Conservation (phyloP, 2,329 filamentous ascomycete species). For the Diaporthe humulicola region DNA sequence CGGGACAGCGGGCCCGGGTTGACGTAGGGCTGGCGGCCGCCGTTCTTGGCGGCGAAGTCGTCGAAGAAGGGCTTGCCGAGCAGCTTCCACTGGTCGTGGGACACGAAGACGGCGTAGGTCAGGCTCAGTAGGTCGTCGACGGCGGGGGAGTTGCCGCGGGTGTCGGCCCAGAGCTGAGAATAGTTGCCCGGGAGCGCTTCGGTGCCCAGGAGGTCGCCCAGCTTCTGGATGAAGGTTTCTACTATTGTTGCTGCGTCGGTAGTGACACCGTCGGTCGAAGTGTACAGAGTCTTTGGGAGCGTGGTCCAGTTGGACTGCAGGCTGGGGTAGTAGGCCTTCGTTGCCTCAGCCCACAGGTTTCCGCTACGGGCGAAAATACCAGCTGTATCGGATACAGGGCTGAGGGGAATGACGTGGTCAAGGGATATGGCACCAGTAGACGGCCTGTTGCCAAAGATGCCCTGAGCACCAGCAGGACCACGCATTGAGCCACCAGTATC, state of each 20-base stretch:
- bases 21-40: slow-evolving; percentile 14
- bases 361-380: slow-evolving; percentile 57
- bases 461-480: slow-evolving; percentile 57
- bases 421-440: slow-evolving; percentile 55
- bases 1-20: slow-evolving; percentile 17
- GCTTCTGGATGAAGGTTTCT: slow-evolving; percentile 45
- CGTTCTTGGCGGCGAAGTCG: slow-evolving; percentile 52
- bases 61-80: slow-evolving; percentile 55
- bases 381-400: slow-evolving; percentile 57
- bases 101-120: slow-evolving; percentile 54
- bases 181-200: slow-evolving; percentile 43
- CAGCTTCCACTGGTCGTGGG: slow-evolving; percentile 53
- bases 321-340: slow-evolving; percentile 48
- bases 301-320: slow-evolving; percentile 50
- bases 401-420: slow-evolving; percentile 58
- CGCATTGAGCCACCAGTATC: slow-evolving; percentile 62
- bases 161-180: slow-evolving; percentile 44
- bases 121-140: slow-evolving; percentile 47
- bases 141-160: slow-evolving; percentile 35
- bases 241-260: slow-evolving; percentile 43
- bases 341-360: slow-evolving; percentile 50
- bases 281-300: slow-evolving; percentile 49
- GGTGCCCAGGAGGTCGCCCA: slow-evolving; percentile 47
- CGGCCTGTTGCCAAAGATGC: slow-evolving; percentile 60
- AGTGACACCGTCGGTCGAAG: slow-evolving; percentile 42